Conservation (phyloP, 2,329 filamentous ascomycete species). For the Paecilomyces dactylethromorphus region DNA sequence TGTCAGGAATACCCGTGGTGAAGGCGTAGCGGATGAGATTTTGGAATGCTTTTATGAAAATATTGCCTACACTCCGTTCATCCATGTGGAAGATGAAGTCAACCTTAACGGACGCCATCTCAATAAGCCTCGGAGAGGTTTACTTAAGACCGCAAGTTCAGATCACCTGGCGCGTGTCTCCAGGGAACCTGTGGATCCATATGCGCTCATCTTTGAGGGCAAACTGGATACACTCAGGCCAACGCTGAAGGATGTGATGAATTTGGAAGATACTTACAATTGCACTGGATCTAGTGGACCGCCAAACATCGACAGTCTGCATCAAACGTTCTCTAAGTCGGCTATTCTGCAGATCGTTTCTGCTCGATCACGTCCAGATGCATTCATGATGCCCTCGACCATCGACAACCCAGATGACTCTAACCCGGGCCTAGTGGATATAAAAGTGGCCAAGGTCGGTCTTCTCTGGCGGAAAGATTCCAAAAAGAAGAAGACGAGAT, state of each 20-base stretch:
- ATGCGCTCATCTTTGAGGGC: constrained; percentile 85
- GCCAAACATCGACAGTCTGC: constrained; percentile 73
- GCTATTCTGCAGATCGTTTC: constrained; percentile 93
- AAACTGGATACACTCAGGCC: constrained; percentile 78
- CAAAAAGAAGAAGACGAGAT: constrained; percentile 89
- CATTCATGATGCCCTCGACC: constrained; percentile 85
- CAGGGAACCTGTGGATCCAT: constrained; percentile 89
- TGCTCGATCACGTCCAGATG: constrained; percentile 83
- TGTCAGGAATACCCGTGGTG: constrained; percentile 85
- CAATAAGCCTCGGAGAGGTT: constrained; percentile 63
- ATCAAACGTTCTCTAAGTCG: constrained; percentile 84
- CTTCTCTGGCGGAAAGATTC: constrained; percentile 88
- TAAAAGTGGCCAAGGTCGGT: constrained; percentile 95
- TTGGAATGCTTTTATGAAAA: constrained; percentile 98
- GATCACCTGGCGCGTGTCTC: constrained; percentile 59
- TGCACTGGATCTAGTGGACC: constrained; percentile 72
- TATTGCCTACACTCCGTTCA: constrained; percentile 95
- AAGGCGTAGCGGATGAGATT: constrained; percentile 89
- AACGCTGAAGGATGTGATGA: constrained; percentile 84
- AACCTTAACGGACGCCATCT: constrained; percentile 64
- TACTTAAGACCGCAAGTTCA: constrained; percentile 59
- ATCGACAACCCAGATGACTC: constrained; percentile 78
- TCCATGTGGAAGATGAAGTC: constrained; percentile 89
- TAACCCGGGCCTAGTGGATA: constrained; percentile 89
- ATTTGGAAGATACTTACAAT: constrained; percentile 83